Conservation (phyloP, 805 yeast species). For the Clavispora phyllophila region DNA sequence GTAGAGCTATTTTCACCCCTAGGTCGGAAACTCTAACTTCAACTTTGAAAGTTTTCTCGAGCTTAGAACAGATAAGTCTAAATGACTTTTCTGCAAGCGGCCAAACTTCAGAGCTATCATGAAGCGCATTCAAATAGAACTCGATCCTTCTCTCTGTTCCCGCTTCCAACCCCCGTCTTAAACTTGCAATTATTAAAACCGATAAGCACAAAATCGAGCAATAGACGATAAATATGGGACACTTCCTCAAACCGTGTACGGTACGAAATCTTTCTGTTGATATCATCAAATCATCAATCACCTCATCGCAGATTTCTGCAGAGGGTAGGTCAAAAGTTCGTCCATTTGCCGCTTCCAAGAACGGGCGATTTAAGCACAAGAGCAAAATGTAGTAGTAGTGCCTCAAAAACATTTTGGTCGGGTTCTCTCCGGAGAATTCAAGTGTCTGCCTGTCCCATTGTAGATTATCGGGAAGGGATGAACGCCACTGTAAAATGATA, state of each 20-base stretch:
- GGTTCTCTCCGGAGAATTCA: conserved; percentile 1
- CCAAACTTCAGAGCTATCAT: conserved; percentile 1
- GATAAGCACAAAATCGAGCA: conserved; percentile 1
- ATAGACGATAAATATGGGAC: conserved; percentile 1
- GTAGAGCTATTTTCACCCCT: neutral
- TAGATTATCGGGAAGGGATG: neutral
- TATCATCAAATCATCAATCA: conserved; percentile 1
- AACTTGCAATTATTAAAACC: neutral
- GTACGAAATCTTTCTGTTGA: neutral
- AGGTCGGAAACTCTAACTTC: neutral
- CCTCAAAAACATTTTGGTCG: conserved; percentile 1
- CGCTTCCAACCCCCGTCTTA: neutral
- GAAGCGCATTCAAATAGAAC: conserved; percentile 1
- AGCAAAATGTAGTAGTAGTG: conserved; percentile 3
- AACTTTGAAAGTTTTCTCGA: neutral
- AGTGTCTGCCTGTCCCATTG: conserved; percentile 1
- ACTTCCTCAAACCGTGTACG: neutral
- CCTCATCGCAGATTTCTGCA: neutral
- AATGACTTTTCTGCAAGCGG: conserved; percentile 2
- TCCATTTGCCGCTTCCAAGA: neutral
- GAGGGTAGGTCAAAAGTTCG: neutral
- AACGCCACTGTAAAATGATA: neutral
- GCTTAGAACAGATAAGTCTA: neutral
- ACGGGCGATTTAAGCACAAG: conserved; percentile 3
- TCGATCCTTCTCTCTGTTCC: neutral